Base-by-base conservation (phyloP, 2,329 filamentous ascomycete species). In the Penicillium freii region DNA sequence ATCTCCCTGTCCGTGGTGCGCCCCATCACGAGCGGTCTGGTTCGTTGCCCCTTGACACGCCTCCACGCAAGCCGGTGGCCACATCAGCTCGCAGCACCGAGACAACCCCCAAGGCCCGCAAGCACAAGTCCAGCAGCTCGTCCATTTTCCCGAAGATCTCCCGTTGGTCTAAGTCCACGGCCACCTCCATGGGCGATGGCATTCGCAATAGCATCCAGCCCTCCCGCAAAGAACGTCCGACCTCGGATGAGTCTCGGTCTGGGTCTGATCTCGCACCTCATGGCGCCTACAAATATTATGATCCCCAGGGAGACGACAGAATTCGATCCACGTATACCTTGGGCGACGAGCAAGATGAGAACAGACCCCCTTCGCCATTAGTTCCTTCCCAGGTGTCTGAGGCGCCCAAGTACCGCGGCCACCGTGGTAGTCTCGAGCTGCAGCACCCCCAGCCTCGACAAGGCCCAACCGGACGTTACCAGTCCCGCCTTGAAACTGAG, bases 151-250 rank as follows among this genome's bases (percentile, higher is more conserved):
- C 92, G 25, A 97, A 96, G 78, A 92, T 96, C 61, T 97, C 94
- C 6, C 86, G 94, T 43, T 99, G 94, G 94, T 97, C 93, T 0
- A 94, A 95, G 77, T 97, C 93, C 2, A 99, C 94, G 0, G 85
- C 92, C 4, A 96, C 92, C 0, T 96, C 91, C 59, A 86, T 92
- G 43, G 87, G 90, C 44, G 88, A 89, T 65, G 89, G 88, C 40
- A 89, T 92, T 72, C 85, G 88, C 40, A 85, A 84, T 67, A 90
- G 86, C 66, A 73, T 75, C 45, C 77, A 79, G 54, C 69, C 72
- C 29, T 81, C 80, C 44, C 80, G 81, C 47, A 77, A 87, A 79
- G 76, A 86, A 80, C 73, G 87, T 79, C 76, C 87, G 75, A 73
- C 86, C 76, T 82, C 82, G 63, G 73, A 84, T 71, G 75, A 82